A percentile compares a stretch with the other conserved stretches of the same genome.
phyloP scores from a whole-genome alignment of 1,284 basidiomycete species.

The Rhodotorula glutinis region DNA sequence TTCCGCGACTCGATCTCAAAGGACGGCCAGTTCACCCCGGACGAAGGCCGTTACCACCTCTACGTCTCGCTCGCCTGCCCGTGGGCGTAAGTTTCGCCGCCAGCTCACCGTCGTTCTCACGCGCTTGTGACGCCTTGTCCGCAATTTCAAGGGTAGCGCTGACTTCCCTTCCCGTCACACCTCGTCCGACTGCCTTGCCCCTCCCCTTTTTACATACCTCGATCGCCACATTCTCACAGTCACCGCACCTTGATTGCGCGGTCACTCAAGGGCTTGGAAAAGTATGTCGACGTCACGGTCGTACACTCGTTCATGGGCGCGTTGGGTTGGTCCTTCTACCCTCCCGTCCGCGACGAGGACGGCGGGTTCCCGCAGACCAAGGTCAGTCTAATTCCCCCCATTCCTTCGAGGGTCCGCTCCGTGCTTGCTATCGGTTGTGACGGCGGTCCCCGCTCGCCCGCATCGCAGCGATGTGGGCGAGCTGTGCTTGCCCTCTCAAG shows the following conservation, averaged over 20 bases:
- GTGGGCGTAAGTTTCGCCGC: slow-evolving; percentile 31
- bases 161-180: too few species aligned
- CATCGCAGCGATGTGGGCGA: too few species aligned
- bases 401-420: not conserved
- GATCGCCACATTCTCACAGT: too few species aligned
- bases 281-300: slow-evolving; percentile 69
- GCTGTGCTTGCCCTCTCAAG: too few species aligned
- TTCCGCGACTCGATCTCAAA: slow-evolving; percentile 56
- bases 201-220: too few species aligned
- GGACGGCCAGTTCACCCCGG: slow-evolving; percentile 68
- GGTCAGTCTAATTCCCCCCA: not conserved
- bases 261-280: slow-evolving; percentile 86
- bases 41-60: slow-evolving; percentile 83
- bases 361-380: slow-evolving; percentile 29
- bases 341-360: slow-evolving; percentile 36
- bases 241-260: slow-evolving; percentile 84
- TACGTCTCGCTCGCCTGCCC: slow-evolving; percentile 75
- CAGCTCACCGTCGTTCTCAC: too few species aligned
- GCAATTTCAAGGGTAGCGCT: too few species aligned
- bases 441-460: too few species aligned
- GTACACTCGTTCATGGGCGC: slow-evolving; percentile 83
- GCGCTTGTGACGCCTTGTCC: too few species aligned
- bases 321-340: slow-evolving; percentile 36
- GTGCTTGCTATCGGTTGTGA: too few species aligned
- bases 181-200: too few species aligned